Evolutionary conservation across 2,329 filamentous ascomycete genomes (phyloP).

Genomic region (Stachybotrys chlorohalonatus): DNA sequence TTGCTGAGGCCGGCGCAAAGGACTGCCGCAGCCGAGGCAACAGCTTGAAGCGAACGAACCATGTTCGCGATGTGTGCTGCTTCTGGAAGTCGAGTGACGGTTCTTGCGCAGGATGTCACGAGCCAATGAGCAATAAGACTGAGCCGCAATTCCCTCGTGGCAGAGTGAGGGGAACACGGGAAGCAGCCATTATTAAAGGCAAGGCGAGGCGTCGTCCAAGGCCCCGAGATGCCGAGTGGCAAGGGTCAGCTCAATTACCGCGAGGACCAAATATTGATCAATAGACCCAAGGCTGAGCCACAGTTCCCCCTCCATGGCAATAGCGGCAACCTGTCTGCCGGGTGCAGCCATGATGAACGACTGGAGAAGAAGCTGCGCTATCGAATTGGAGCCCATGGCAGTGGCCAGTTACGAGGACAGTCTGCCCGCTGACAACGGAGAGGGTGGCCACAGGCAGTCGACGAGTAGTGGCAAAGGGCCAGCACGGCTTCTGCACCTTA

Average conservation of each 20-base stretch:
- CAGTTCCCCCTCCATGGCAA: background rate
- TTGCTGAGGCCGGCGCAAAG: background rate
- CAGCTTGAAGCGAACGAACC: background rate
- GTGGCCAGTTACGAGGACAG: too few relatives aligned
- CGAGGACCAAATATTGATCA: background rate
- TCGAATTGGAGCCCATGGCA: background rate
- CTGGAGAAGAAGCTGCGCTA: background rate
- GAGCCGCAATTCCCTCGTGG: background rate
- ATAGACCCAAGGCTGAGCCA: background rate
- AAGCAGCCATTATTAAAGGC: background rate
- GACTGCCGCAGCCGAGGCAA: background rate
- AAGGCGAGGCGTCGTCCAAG: background rate
- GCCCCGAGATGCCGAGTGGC: background rate
- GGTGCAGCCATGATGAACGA: too few relatives aligned
- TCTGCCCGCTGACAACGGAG: too few relatives aligned
- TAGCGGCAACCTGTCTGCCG: too few relatives aligned
- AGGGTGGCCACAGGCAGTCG: background rate
- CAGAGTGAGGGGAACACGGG: background rate
- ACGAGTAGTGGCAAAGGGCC: background rate
- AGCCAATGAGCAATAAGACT: background rate
- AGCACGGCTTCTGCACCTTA: background rate
- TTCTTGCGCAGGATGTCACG: background rate
- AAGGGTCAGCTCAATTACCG: background rate
- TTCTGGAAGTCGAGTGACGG: background rate
- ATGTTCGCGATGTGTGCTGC: background rate